A percentile compares a stretch with the other conserved stretches of the same genome.
phyloP scores from a whole-genome alignment of 768 basidiomycete species.

The Peribolospora baueri region DNA sequence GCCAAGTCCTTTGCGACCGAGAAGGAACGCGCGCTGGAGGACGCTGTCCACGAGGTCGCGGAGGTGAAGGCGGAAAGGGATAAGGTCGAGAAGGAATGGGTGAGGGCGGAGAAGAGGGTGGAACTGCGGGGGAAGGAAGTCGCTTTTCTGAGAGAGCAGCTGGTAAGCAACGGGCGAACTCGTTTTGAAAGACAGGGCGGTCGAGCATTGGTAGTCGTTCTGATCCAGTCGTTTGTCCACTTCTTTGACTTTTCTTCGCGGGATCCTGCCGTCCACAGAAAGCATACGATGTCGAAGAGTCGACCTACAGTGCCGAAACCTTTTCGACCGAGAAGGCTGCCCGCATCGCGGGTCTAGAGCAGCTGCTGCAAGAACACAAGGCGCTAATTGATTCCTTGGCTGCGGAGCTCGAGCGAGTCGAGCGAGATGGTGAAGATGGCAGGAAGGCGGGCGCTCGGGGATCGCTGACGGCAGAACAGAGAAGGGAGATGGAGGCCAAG shows the following conservation, averaged over 20 bases:
- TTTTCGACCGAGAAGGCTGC: conserved; percentile 8
- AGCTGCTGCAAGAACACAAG: conserved; percentile 9
- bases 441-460: too few relatives aligned
- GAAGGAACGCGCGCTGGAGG: background rate
- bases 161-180: background rate
- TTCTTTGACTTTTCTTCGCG: background rate
- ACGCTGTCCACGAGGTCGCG: background rate
- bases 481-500: too few relatives aligned
- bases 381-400: too few relatives aligned
- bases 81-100: background rate
- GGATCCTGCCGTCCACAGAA: background rate
- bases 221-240: conserved; percentile 9
- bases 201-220: background rate
- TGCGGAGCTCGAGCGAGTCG: too few relatives aligned
- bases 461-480: too few relatives aligned
- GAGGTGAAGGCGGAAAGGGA: conserved; percentile 8
- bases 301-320: conserved; percentile 5
- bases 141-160: conserved; percentile 7
- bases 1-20: too few relatives aligned
- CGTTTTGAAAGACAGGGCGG: too few relatives aligned
- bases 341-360: conserved; percentile 8
- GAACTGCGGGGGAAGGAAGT: background rate
- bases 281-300: conserved; percentile 10
- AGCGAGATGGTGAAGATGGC: too few relatives aligned
- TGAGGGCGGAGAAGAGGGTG: background rate